Percentiles rank a stretch among this genome's conserved stretches.
Conservation (phyloP, 2,329 filamentous ascomycete genomes). For the Scedosporium aurantiacum region DNA sequence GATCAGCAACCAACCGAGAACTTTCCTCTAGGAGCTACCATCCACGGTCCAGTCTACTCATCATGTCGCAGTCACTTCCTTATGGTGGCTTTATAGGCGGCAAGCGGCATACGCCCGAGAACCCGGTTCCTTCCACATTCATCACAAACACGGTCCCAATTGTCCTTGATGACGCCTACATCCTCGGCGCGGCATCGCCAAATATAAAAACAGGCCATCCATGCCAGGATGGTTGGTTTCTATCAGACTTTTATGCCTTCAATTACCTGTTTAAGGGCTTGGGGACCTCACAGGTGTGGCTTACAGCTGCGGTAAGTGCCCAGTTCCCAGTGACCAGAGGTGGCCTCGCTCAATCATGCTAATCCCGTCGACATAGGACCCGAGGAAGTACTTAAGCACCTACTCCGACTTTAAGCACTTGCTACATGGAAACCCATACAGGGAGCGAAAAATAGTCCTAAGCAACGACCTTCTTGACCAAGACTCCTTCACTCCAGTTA, state of each 20-base stretch:
- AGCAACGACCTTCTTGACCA: not conserved
- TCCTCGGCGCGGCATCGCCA: conserved; percentile 6
- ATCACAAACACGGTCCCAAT: not conserved
- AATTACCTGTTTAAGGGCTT: conserved; percentile 8
- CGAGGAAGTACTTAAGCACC: not conserved
- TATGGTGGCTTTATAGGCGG: no score
- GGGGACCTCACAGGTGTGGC: not conserved
- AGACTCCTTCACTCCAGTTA: no score
- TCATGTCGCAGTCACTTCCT: not conserved
- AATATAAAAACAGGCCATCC: conserved; percentile 3
- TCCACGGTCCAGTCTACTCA: no score
- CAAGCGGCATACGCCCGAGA: no score
- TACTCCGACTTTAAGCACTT: not conserved
- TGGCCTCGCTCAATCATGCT: no score
- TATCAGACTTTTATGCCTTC: conserved; percentile 11
- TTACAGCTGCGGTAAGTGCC: not conserved
- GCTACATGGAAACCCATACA: not conserved
- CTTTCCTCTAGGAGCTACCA: no score
- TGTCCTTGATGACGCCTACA: not conserved
- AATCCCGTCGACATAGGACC: not conserved
- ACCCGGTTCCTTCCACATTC: not conserved
- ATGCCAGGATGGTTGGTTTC: conserved; percentile 8
- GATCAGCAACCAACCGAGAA: no score
- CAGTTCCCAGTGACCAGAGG: not conserved
- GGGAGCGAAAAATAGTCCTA: not conserved